Base-by-base conservation (phyloP, 2,329 filamentous ascomycete species). In the Byssoonygena ceratinophila region DNA sequence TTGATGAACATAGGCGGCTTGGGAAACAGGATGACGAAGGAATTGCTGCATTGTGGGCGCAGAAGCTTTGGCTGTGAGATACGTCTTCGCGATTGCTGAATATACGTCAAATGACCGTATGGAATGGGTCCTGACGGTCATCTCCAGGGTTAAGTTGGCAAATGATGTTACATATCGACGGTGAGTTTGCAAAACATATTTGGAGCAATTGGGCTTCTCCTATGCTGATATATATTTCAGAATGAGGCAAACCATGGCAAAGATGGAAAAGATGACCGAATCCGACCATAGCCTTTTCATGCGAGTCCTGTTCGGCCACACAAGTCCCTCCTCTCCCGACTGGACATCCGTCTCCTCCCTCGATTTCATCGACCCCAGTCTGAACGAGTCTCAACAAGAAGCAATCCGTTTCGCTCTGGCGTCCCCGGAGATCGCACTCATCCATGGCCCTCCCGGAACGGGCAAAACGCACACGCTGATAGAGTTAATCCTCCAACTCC, bases 401-500 rank as follows among this genome's bases (percentile, higher is more conserved):
- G 80, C 80, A 1, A 77, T 84, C 55, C 71, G 80, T n/a, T 98
- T 97, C 64, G 89, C 91, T 0, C 72, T 98, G 51, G 84, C 83
- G 5, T 85, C 86, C 1, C 77, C 76, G 50, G 89, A 96, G 62
- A 78, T 97, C 25, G 87, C 88, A 1, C 74, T 96, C 54, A 95
- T 98, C 51, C 92, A 98, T 65, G 92, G 92, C 0, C 92, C 92
- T 0, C 92, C 92, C 0, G 92, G 92, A 0, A 98, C 92, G 0
- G 92, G 92, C 46, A 98, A 98, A 68, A 98, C 92, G 0, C 91
- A 97, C 65, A 97, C 92, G 0, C 72, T 98, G 36, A 91, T 98
- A 55, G 92, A 98, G 68, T 76, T 98, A 11, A 94, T 98, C 55
- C 75, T 94, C n/a, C 92, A 98, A 64, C 74, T 97, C 60, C 74